These are phyloP conservation scores for Heterobasidion parviporum DNA, from an alignment of 1,284 basidiomycete genomes.

Conservation along the genomic window DNA sequence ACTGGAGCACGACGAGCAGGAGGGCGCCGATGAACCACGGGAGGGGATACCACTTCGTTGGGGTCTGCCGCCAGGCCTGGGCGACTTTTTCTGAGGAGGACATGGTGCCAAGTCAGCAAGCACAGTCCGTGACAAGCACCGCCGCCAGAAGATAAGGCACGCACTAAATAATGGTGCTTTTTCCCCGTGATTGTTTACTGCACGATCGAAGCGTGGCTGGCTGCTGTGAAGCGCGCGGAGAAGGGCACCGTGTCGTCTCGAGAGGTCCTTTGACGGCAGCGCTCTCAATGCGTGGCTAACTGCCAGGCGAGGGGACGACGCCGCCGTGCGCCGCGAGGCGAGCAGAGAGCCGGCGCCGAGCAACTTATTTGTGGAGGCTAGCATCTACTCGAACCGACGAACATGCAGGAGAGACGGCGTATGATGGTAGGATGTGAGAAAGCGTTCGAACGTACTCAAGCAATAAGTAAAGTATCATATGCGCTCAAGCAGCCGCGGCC, in stretches of 20 bases:
- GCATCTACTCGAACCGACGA: background rate
- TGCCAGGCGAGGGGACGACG: background rate
- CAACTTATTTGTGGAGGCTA: background rate
- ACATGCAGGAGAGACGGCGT: background rate
- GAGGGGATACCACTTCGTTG: conserved; percentile 93
- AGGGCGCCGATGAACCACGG: conserved; percentile 88
- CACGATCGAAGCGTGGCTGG: conserved; percentile 3
- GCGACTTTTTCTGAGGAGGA: conserved; percentile 33
- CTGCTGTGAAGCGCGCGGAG: conserved; percentile 1
- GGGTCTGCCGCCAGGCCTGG: conserved; percentile 81
- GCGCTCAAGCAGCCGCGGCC: no score
- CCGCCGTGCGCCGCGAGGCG: background rate
- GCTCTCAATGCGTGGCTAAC: background rate
- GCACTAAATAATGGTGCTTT: conserved; percentile 10
- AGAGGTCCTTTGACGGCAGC: background rate
- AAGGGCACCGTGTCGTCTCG: background rate
- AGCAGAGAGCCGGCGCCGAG: background rate
- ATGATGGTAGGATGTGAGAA: background rate
- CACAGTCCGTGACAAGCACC: background rate
- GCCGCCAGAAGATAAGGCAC: conserved; percentile 1
- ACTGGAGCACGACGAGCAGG: conserved; percentile 79
- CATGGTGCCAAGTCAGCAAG: conserved; percentile 1
- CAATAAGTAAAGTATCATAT: background rate
- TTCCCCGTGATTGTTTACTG: conserved; percentile 12
- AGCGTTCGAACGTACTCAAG: background rate